Percentiles rank a stretch among this genome's conserved stretches.
phyloP scores from a whole-genome alignment of 768 basidiomycete species.

The Auriscalpium orientale region DNA sequence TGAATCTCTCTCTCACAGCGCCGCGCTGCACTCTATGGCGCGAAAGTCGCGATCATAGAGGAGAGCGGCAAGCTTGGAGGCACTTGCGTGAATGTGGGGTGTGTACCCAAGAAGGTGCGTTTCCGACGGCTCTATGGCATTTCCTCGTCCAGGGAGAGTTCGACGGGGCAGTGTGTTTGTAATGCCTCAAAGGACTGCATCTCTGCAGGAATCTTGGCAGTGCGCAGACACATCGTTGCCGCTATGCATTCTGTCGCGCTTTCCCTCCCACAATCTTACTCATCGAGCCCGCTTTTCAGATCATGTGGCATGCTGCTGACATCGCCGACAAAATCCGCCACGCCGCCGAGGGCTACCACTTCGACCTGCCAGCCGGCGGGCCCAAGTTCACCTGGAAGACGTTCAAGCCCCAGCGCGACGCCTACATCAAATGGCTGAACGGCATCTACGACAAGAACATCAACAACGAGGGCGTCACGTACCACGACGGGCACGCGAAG shows the following conservation, averaged over 20 bases:
- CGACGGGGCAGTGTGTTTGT: neutral
- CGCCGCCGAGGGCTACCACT: constrained; percentile 67
- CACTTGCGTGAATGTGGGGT: constrained; percentile 97
- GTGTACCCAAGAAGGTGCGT: constrained; percentile 91
- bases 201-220: too few species aligned
- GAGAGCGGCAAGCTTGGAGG: constrained; percentile 71
- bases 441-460: constrained; percentile 89
- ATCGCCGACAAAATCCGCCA: constrained; percentile 76
- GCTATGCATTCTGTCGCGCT: too few species aligned
- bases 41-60: constrained; percentile 89
- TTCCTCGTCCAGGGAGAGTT: neutral
- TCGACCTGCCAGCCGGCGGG: constrained; percentile 32
- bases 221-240: too few species aligned
- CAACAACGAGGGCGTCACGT: constrained; percentile 79
- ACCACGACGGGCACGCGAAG: constrained; percentile 70
- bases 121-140: neutral
- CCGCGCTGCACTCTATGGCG: constrained; percentile 86
- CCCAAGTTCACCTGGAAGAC: constrained; percentile 81
- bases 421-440: constrained; percentile 86
- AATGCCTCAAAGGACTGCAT: too few species aligned
- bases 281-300: constrained; percentile 32
- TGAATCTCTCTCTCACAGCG: constrained; percentile 40
- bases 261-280: too few species aligned
- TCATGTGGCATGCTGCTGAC: constrained; percentile 98
- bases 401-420: constrained; percentile 93